Evolutionary conservation across 1,284 basidiomycete genomes (phyloP), one percentile per base, ranked within the genome.

Genomic region (Apiotrichum domesticum): DNA sequence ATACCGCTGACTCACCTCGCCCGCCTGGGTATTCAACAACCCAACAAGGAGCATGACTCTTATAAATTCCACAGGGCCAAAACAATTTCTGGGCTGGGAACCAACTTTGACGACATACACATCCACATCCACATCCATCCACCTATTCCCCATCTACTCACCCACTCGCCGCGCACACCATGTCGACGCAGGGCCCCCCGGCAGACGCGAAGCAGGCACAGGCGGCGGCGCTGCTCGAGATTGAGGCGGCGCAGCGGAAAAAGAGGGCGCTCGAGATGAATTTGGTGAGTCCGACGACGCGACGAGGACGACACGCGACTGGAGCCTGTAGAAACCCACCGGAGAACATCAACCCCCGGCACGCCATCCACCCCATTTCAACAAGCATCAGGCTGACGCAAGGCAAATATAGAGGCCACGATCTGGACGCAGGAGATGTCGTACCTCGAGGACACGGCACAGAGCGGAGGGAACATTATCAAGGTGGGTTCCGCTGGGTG

Each of bases 391-490:
- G 29, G 46, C 59, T 55, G 42, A 60, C 53, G 6, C 7, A 62
- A 80, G 79, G 76, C 77, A 6, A 69, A 69, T 11, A 66, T 79
- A 52, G 79, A 80, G 56, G 66, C 75, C 3, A 74, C 75, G 6
- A 79, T 80, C 52, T 78, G 77, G 58, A 70, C 73, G 3, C 78
- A 77, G 59, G 79, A 80, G 55, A 76, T 77, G 3, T 76, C 74
- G 39, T 80, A 80, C 59, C 70, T 80, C 21, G 72, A 73, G 46
- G 76, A 77, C 46, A 75, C 73, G n/a, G 68, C 69, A 3, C 62
- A 66, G 2, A 71, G 71, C 8, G 76, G 75, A 0, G 76, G 76
- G 2, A 78, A 78, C 61, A 77, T 78, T 51, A 74, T 78, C 63
- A 78, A 76, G 66, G 76, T 77, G 46, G 1, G 57, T 51, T 2